Base-by-base conservation (phyloP, 805 yeast species). In the Naumovozyma dairenensis region DNA sequence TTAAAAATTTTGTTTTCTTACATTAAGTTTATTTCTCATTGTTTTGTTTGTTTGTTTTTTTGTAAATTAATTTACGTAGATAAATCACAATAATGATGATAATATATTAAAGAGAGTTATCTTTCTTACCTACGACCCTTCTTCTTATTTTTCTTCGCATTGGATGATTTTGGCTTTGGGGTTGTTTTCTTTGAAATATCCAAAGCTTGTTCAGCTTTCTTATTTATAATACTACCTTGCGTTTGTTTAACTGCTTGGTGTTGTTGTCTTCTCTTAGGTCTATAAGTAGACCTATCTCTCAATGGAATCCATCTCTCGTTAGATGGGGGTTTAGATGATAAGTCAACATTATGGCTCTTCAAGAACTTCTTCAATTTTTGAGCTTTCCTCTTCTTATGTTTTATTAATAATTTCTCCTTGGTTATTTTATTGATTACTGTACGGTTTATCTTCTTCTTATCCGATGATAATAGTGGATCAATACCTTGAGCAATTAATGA, bases 231-330 rank as follows among this genome's bases (percentile, higher is more conserved):
- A 21, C 78, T 79, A 48, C 83, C 85, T 53, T 77, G 83, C 0
- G 80, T 73, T 31, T 67, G 73, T 42, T 66, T 69, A 5, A 63
- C 61, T 34, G 53, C 42, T 37, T 58, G 58, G 43, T 63, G 62
- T 37, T 58, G 58, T 43, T 63, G 62, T 45, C 67, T 70, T 54
- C 74, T 79, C 52, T 82, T 80, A 10, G 93, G 83, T 57, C 75
- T 83, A 62, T 80, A 86, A 47, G 77, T 74, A 5, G 86, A 71
- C 56, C 97, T 74, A 53, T 87, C 93, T 53, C 77, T 80, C 68
- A 81, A 48, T 16, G 96, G 94, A 32, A 89, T 58, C 97, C 97
- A 87, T 61, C 96, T 78, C 57, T 87, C 96, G 13, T 72, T 70
- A 46, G 79, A 80, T 3, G 72, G 63, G 16, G 40, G 39, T 38